phyloP scores from a whole-genome alignment of 352 stramenopile genomes.

The Phytophthora pseudosyringae region DNA sequence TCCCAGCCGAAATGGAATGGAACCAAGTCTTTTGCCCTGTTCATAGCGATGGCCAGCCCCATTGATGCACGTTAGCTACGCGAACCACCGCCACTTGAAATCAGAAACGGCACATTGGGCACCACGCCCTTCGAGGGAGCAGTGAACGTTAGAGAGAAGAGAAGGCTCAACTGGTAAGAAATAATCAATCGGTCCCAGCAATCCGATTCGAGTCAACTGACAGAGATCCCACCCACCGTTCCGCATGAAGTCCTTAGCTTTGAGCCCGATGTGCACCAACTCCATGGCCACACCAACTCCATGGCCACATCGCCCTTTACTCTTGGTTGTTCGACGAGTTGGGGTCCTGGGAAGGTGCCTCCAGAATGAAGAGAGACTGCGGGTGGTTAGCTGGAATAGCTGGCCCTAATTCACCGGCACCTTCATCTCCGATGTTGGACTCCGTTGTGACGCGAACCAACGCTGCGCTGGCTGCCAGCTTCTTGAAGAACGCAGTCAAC shows the following conservation, averaged over 20 bases:
- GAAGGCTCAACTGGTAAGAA: too few relatives aligned
- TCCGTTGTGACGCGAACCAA: constrained; percentile 37
- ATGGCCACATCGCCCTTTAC: not conserved
- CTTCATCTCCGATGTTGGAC: constrained; percentile 20
- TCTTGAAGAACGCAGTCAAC: constrained; percentile 35
- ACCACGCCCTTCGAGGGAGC: too few relatives aligned
- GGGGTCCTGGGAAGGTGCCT: not conserved
- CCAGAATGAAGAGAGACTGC: constrained; percentile 24
- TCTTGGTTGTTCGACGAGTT: constrained; percentile 20
- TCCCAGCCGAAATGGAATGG: not conserved
- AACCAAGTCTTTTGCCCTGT: not conserved
- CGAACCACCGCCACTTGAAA: too few relatives aligned
- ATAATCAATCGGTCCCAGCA: too few relatives aligned
- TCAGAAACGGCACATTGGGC: too few relatives aligned
- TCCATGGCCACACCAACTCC: not conserved
- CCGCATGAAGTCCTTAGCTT: too few relatives aligned
- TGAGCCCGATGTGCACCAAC: too few relatives aligned
- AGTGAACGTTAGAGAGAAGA: too few relatives aligned
- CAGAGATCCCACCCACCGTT: too few relatives aligned
- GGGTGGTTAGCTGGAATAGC: constrained; percentile 2
- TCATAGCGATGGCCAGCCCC: too few relatives aligned
- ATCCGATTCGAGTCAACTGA: too few relatives aligned
- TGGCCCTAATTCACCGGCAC: constrained; percentile 4
- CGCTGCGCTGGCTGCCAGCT: constrained; percentile 32
- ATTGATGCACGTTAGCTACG: too few relatives aligned